Evolutionary conservation across 169 alveolate species (phyloP).

Genomic region (Eimeria acervulina): DNA sequence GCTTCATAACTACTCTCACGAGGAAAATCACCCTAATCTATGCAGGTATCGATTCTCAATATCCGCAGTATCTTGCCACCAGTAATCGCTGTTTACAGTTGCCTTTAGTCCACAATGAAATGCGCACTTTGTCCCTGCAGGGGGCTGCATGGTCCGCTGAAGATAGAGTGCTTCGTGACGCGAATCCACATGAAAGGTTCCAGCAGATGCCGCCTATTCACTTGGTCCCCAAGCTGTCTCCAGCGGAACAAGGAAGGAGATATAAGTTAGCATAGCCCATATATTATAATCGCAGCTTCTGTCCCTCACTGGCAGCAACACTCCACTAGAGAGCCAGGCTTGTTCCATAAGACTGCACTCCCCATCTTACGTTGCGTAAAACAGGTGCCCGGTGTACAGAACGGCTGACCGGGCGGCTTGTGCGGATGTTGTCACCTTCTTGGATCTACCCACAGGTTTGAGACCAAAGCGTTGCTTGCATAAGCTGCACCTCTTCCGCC

Average conservation of each 20-base stretch:
- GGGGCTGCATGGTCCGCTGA: constrained; percentile 66
- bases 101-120: neutral
- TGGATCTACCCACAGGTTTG: constrained; percentile 65
- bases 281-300: neutral
- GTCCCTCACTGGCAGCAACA: neutral
- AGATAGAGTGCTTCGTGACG: constrained; percentile 8
- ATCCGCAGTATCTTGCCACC: neutral
- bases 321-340: neutral
- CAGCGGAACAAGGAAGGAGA: neutral
- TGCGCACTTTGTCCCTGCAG: constrained; percentile 4
- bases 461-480: neutral
- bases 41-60: neutral
- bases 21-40: neutral
- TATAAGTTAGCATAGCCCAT: constrained; percentile 8
- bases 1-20: neutral
- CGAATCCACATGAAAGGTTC: constrained; percentile 31
- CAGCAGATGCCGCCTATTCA: constrained; percentile 63
- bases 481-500: neutral
- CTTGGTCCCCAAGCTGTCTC: constrained; percentile 1
- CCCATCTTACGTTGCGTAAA: neutral
- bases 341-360: neutral
- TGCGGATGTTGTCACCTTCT: constrained; percentile 50
- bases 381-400: constrained; percentile 78
- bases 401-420: constrained; percentile 56
- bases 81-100: neutral